A percentile compares a stretch with the other conserved stretches of the same genome.
phyloP scores from a whole-genome alignment of 768 basidiomycete genomes.

The Gymnopilus junonius region DNA sequence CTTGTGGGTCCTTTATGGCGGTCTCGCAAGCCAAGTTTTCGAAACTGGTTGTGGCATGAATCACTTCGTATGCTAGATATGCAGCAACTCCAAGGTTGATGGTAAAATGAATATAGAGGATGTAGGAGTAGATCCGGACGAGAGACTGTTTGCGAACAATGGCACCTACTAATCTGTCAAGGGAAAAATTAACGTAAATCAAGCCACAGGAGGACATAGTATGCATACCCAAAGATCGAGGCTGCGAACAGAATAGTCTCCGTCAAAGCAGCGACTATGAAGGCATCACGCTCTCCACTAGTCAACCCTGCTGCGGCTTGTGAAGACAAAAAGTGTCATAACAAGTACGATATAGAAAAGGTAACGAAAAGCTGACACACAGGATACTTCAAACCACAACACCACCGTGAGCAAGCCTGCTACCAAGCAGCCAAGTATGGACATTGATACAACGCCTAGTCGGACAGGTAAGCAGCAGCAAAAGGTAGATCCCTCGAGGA shows the following conservation, averaged over 20 bases:
- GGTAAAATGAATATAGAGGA: slow-evolving; percentile 60
- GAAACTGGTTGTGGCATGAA: slow-evolving; percentile 47
- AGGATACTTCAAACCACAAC: slow-evolving; percentile 65
- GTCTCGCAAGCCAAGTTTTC: slow-evolving; percentile 48
- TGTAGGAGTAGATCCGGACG: slow-evolving; percentile 57
- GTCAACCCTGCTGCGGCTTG: slow-evolving; percentile 40
- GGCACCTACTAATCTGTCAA: slow-evolving; percentile 60
- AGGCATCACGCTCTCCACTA: slow-evolving; percentile 39
- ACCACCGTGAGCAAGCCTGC: slow-evolving; percentile 56
- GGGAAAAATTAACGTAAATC: background rate
- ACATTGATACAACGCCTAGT: slow-evolving; percentile 60
- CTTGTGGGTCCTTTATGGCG: slow-evolving; percentile 42
- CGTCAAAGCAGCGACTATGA: slow-evolving; percentile 54
- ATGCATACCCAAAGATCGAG: slow-evolving; percentile 58
- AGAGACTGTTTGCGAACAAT: slow-evolving; percentile 66
- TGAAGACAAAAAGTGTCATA: background rate
- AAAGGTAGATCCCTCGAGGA: slow-evolving; percentile 56
- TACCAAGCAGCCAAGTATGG: slow-evolving; percentile 55
- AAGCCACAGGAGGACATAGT: background rate
- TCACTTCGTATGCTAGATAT: slow-evolving; percentile 56
- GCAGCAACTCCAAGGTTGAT: slow-evolving; percentile 55
- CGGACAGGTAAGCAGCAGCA: slow-evolving; percentile 71
- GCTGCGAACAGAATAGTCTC: slow-evolving; percentile 57
- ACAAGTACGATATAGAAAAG: background rate
- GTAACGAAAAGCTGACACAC: slow-evolving; percentile 34